Evolutionary conservation across 1,284 basidiomycete species (phyloP).

Genomic region (Melanopsichium pennsylvanicum): DNA sequence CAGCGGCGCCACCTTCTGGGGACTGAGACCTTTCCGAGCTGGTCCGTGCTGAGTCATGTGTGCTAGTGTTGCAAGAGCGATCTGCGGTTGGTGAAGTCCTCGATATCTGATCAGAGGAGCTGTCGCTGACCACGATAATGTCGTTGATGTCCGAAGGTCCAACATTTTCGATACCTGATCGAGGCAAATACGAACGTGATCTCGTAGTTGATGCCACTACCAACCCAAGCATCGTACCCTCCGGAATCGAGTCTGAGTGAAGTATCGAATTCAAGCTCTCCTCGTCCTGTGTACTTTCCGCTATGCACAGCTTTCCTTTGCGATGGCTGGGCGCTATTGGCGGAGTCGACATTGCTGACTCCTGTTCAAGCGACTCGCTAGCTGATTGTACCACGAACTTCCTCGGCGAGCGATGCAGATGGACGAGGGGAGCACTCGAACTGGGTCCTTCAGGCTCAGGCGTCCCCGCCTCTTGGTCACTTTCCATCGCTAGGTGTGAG

Average conservation of each 20-base stretch:
- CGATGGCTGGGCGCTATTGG: slow-evolving; percentile 6
- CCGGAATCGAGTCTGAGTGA: neutral
- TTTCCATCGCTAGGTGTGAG: slow-evolving; percentile 7
- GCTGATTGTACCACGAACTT: slow-evolving; percentile 13
- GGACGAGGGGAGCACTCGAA: slow-evolving; percentile 9
- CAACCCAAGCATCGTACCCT: neutral
- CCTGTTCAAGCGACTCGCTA: neutral
- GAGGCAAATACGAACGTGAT: too few species aligned
- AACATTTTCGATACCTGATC: too few species aligned
- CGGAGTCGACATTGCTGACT: slow-evolving; percentile 5
- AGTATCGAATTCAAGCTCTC: slow-evolving; percentile 8
- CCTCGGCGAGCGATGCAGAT: slow-evolving; percentile 6
- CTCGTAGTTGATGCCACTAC: too few species aligned
- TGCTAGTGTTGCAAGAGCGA: too few species aligned
- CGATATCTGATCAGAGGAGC: too few species aligned
- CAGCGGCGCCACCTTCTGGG: too few species aligned
- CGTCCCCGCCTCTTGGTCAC: slow-evolving; percentile 10
- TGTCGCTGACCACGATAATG: slow-evolving; percentile 13
- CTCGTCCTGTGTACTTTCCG: slow-evolving; percentile 19
- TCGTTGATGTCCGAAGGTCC: neutral
- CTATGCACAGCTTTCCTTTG: slow-evolving; percentile 1
- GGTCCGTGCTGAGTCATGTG: too few species aligned
- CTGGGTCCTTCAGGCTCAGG: neutral
- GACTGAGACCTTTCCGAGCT: too few species aligned
- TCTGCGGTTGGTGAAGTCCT: too few species aligned